Conservation (phyloP, 306 rosid species). For the Echinosophora koreensis region DNA sequence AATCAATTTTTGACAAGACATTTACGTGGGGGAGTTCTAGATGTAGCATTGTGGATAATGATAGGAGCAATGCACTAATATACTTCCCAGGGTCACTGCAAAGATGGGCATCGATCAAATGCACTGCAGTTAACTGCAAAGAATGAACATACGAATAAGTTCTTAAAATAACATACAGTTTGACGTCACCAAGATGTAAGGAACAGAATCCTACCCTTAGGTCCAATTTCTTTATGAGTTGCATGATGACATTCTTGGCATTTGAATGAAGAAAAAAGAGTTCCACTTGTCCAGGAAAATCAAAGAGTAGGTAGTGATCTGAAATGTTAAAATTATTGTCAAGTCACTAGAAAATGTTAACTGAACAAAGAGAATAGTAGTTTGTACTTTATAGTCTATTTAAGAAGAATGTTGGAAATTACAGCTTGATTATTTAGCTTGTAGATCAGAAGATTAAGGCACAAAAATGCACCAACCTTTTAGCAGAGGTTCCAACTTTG, state of each 20-base stretch:
- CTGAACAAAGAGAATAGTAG: constrained; percentile 35
- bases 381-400: constrained; percentile 6
- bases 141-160: constrained; percentile 51
- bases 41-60: constrained; percentile 92
- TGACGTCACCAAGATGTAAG: constrained; percentile 39
- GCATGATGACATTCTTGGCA: constrained; percentile 81
- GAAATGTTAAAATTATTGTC: constrained; percentile 53
- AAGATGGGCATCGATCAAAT: constrained; percentile 94
- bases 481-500: constrained; percentile 80
- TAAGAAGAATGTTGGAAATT: constrained; percentile 30
- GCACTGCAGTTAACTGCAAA: constrained; percentile 92
- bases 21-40: constrained; percentile 90
- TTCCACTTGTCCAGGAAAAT: constrained; percentile 98
- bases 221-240: constrained; percentile 75
- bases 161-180: constrained; percentile 30
- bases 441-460: constrained; percentile 35
- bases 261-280: constrained; percentile 87
- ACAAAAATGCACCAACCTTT: constrained; percentile 69
- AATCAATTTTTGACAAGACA: constrained; percentile 92
- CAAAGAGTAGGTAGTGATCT: constrained; percentile 98
- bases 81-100: constrained; percentile 98
- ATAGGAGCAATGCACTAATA: constrained; percentile 85
- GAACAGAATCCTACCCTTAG: constrained; percentile 69
- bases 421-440: not conserved
- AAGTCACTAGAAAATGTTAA: constrained; percentile 29